Evolutionary conservation across 768 basidiomycete species (phyloP), one percentile per base, ranked within the genome.

Genomic region (Suillus subaureus): DNA sequence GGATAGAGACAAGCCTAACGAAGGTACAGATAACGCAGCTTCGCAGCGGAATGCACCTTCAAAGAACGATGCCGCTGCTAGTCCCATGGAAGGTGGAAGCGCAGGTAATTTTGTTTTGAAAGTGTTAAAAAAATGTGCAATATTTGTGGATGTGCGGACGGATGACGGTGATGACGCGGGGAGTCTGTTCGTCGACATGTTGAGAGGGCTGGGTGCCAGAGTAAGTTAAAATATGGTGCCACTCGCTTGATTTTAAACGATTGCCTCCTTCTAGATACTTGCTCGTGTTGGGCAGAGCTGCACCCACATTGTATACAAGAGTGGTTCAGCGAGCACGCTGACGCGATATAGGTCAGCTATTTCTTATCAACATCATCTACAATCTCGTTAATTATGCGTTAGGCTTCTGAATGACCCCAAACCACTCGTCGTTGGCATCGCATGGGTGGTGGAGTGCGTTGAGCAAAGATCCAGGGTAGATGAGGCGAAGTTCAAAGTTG

Each of bases 361-460:
- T 15, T 26, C 57, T 55, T 57, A 37, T 58, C 16, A 8, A 21
- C 3, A 18, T 42, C 31, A 26, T n/a, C 28, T 42, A 56, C 39
- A 66, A 54, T 60, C 51, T 55, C 49, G 40, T 11, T 64, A 18
- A 39, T 47, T 1, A 52, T 61, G 33, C 26, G 21, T 51, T 40
- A 92, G 91, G 61, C 72, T 87, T 57, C 78, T 92, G 28, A 80
- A 86, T 54, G 89, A 93, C 47, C 91, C 75, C 71, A 84, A 89
- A 71, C 94, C 94, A 0, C 69, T 79, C 31, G 88, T 94, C 18
- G 90, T 97, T 18, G 91, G 93, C 9, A 92, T 95, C 69, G 90
- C 87, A 21, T 96, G 94, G 94, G 91, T 96, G 6, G 91, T 95
- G 2, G 89, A 93, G 71, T 96, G 93, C 69, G 90, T 85, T 2